phyloP scores from a whole-genome alignment of 345 rosid genomes.

The Pistacia atlantica region DNA sequence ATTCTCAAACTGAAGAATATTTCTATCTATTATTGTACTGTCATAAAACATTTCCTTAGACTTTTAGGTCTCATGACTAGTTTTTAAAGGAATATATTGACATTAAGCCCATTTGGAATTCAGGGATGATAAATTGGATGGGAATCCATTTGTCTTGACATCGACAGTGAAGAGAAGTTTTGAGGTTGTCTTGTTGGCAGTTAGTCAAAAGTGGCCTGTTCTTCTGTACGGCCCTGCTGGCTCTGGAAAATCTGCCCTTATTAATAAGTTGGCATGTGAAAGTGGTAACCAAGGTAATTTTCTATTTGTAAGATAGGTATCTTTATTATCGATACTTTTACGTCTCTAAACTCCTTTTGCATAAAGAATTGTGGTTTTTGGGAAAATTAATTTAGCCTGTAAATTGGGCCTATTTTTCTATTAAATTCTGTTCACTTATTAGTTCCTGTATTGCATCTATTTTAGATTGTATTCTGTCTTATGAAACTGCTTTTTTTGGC shows the following conservation, averaged over 20 bases:
- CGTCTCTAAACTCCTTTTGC: not conserved
- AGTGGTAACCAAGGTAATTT: slow-evolving; percentile 71
- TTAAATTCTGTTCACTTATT: not conserved
- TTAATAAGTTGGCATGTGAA: slow-evolving; percentile 68
- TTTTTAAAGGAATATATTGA: slow-evolving; percentile 9
- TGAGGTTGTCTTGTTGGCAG: slow-evolving; percentile 80
- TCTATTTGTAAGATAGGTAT: not conserved
- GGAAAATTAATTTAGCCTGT: not conserved
- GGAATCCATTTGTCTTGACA: slow-evolving; percentile 65
- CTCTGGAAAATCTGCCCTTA: slow-evolving; percentile 89
- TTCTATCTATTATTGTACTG: not conserved
- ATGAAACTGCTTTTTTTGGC: not conserved
- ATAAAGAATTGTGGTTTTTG: not conserved
- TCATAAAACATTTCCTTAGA: not conserved
- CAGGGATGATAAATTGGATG: slow-evolving; percentile 56
- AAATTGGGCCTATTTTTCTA: not conserved
- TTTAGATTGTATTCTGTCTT: not conserved
- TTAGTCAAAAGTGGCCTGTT: slow-evolving; percentile 90
- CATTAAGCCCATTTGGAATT: slow-evolving; percentile 22
- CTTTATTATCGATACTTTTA: not conserved
- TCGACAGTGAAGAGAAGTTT: slow-evolving; percentile 60
- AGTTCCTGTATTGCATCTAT: not conserved
- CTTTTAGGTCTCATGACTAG: no score
- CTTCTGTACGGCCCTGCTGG: slow-evolving; percentile 92
- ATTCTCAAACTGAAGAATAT: slow-evolving; percentile 2